Conservation (phyloP, 495 filamentous ascomycete genomes). For the Penicillium silybi region DNA sequence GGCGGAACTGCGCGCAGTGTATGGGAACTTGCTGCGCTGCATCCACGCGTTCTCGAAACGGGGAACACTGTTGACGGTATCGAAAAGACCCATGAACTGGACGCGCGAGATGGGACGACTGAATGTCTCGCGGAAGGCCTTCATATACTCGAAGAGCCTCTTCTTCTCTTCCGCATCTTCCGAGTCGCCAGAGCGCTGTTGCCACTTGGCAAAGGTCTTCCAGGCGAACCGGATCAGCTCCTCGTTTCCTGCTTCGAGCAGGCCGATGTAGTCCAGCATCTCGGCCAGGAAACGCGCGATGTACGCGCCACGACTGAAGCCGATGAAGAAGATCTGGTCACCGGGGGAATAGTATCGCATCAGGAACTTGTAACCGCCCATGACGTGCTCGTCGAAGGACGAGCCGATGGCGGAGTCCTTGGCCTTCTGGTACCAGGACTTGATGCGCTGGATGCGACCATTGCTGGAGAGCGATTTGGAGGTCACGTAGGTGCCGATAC, state of each 20-base stretch:
- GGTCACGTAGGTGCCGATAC: constrained; percentile 80
- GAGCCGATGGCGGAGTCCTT: constrained; percentile 83
- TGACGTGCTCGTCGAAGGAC: constrained; percentile 78
- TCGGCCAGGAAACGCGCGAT: constrained; percentile 82
- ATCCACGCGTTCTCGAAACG: constrained; percentile 83
- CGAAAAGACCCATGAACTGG: constrained; percentile 46
- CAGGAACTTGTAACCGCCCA: constrained; percentile 82
- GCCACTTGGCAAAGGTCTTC: constrained; percentile 87
- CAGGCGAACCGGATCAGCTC: constrained; percentile 81
- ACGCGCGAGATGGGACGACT: constrained; percentile 72
- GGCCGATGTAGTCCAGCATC: constrained; percentile 80
- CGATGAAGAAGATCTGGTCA: constrained; percentile 78
- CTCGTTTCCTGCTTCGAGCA: constrained; percentile 80
- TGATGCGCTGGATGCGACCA: constrained; percentile 57
- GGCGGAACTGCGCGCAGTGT: constrained; percentile 74
- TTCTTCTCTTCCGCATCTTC: constrained; percentile 57
- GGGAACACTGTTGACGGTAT: constrained; percentile 74
- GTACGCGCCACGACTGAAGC: constrained; percentile 84
- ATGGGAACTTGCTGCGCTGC: constrained; percentile 76
- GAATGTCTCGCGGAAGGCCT: constrained; percentile 81
- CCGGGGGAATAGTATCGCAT: constrained; percentile 82
- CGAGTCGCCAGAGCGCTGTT: constrained; percentile 57
- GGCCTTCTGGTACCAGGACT: constrained; percentile 74
- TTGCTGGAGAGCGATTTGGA: constrained; percentile 65
- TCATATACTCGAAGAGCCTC: constrained; percentile 72